phyloP scores from a whole-genome alignment of 306 rosid species.

The Pachyrhizus erosus region DNA sequence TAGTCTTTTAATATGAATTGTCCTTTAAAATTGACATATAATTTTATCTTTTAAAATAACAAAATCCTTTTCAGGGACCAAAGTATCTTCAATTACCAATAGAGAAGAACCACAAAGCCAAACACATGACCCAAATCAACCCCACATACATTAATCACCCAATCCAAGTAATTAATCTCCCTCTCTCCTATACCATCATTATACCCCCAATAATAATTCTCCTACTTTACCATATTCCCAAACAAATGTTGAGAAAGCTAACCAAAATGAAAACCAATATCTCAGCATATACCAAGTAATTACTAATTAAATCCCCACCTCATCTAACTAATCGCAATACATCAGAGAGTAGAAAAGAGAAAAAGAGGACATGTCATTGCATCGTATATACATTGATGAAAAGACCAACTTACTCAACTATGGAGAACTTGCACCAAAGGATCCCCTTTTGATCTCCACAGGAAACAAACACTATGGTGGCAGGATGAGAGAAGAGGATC shows the following conservation, averaged over 20 bases:
- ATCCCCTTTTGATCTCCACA: slow-evolving; percentile 33
- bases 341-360: slow-evolving; percentile 20
- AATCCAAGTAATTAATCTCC: slow-evolving; percentile 43
- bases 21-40: slow-evolving; percentile 6
- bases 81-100: slow-evolving; percentile 34
- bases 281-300: slow-evolving; percentile 44
- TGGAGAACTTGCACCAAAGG: slow-evolving; percentile 50
- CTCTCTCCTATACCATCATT: slow-evolving; percentile 38
- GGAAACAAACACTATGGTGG: slow-evolving; percentile 13
- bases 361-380: slow-evolving; percentile 50
- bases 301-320: slow-evolving; percentile 46
- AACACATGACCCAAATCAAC: slow-evolving; percentile 40
- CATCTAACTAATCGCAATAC: slow-evolving; percentile 48
- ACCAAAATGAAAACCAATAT: slow-evolving; percentile 48
- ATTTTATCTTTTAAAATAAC: neutral
- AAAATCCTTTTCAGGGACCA: slow-evolving; percentile 31
- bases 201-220: neutral
- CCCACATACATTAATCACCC: slow-evolving; percentile 43
- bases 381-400: slow-evolving; percentile 46
- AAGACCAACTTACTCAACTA: slow-evolving; percentile 57
- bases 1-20: slow-evolving; percentile 14
- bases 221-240: neutral
- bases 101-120: slow-evolving; percentile 37
- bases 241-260: slow-evolving; percentile 36
- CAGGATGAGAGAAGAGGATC: slow-evolving; percentile 77